Evolutionary conservation across 75 land plant genomes (phyloP).

Genomic region (Cunninghamia lanceolata): DNA sequence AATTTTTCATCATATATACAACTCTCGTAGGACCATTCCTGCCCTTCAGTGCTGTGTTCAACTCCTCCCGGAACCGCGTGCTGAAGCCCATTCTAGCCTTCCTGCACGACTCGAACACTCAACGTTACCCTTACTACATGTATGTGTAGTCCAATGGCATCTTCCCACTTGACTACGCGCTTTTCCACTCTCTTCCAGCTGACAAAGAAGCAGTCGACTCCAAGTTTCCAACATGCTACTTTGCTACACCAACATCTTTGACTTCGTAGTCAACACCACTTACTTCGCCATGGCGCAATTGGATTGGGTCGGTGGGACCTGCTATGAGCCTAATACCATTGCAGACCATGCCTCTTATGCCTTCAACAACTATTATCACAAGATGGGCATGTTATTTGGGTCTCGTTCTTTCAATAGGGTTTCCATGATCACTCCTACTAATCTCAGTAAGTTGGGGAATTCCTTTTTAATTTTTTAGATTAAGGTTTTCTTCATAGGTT

Average conservation of each 20-base stretch:
- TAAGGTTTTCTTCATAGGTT: neutral
- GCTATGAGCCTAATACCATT: conserved; percentile 58
- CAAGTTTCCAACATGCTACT: conserved; percentile 61
- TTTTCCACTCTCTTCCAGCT: conserved; percentile 63
- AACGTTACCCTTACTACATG: conserved; percentile 88
- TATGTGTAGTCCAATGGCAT: conserved; percentile 54
- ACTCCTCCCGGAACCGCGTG: conserved; percentile 32
- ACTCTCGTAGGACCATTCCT: no score
- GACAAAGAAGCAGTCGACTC: conserved; percentile 71
- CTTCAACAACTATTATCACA: conserved; percentile 79
- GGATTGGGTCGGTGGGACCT: conserved; percentile 66
- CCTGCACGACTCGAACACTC: conserved; percentile 65
- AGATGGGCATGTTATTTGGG: conserved; percentile 34
- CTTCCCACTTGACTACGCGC: conserved; percentile 68
- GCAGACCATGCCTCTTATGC: conserved; percentile 76
- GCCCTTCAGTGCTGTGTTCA: conserved; percentile 87
- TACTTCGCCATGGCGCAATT: conserved; percentile 65
- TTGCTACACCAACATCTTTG: conserved; percentile 76
- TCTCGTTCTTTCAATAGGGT: conserved; percentile 64
- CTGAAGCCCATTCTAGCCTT: conserved; percentile 60
- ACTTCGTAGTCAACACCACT: conserved; percentile 79
- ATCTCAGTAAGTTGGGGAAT: conserved; percentile 68
- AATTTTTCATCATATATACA: no score
- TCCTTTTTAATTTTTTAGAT: neutral
- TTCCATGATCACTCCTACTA: conserved; percentile 36